Conservation (phyloP, 169 alveolate species). For the Neospora caninum region DNA sequence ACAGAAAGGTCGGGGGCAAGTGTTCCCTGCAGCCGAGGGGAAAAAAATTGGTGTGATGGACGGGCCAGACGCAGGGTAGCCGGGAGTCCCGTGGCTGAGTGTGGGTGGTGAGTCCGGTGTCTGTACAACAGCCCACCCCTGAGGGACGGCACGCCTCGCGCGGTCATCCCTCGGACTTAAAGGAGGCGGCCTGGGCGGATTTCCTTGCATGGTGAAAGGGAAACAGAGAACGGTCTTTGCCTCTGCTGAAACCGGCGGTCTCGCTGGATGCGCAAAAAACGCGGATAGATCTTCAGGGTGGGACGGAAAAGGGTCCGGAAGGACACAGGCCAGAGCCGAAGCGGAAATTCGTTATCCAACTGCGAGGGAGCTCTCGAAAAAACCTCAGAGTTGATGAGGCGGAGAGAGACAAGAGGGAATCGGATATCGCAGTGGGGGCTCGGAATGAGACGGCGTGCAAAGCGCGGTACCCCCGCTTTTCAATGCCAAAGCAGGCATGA, state of each 20-base stretch:
- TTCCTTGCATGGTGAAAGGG: not conserved
- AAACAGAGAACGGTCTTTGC: not conserved
- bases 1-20: not conserved
- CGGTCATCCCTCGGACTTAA: not conserved
- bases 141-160: not conserved
- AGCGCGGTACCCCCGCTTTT: no score
- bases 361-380: no score
- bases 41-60: not conserved
- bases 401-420: no score
- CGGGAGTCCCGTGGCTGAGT: not conserved
- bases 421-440: no score
- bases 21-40: not conserved
- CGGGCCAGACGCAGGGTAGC: not conserved
- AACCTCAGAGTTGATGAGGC: no score
- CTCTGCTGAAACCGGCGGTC: not conserved
- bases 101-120: slow-evolving; percentile 8
- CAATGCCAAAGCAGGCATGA: no score
- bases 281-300: not conserved
- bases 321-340: no score
- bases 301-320: not conserved
- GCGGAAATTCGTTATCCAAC: no score
- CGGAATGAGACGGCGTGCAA: no score
- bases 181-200: not conserved
- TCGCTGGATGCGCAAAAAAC: not conserved
- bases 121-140: slow-evolving; percentile 41